These are phyloP conservation scores for Solanum verrucosum DNA, from an alignment of 257 asterid species.

Conservation along the genomic window DNA sequence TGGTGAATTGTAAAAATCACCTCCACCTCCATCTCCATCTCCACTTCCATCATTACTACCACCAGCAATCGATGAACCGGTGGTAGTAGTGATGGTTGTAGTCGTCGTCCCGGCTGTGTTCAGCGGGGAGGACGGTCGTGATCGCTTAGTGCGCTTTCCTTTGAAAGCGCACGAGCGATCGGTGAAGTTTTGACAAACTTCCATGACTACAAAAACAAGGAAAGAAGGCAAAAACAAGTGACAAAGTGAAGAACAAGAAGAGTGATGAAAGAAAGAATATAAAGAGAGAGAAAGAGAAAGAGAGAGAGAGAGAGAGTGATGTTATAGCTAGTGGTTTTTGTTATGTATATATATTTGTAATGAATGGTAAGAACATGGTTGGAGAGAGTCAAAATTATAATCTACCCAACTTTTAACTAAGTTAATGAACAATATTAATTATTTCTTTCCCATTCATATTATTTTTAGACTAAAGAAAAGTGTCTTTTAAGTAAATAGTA, in stretches of 20 bases:
- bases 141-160: neutral
- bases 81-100: neutral
- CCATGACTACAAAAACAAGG: conserved; percentile 22
- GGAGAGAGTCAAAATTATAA: conserved; percentile 14
- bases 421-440: neutral
- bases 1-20: neutral
- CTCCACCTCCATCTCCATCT: neutral
- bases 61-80: neutral
- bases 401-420: conserved; percentile 27
- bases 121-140: neutral
- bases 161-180: neutral
- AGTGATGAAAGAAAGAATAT: neutral
- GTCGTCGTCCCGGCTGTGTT: neutral
- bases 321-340: conserved; percentile 26
- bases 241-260: conserved; percentile 10
- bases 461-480: neutral
- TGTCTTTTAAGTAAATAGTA: neutral
- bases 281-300: conserved; percentile 6
- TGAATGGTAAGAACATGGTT: conserved; percentile 29
- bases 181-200: conserved; percentile 20
- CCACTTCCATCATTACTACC: neutral
- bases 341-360: neutral
- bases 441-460: neutral
- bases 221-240: neutral
- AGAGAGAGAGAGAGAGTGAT: conserved; percentile 29